These are phyloP conservation scores for Colletotrichum aenigma DNA, from an alignment of 2,329 filamentous ascomycete species.

Conservation along the genomic window DNA sequence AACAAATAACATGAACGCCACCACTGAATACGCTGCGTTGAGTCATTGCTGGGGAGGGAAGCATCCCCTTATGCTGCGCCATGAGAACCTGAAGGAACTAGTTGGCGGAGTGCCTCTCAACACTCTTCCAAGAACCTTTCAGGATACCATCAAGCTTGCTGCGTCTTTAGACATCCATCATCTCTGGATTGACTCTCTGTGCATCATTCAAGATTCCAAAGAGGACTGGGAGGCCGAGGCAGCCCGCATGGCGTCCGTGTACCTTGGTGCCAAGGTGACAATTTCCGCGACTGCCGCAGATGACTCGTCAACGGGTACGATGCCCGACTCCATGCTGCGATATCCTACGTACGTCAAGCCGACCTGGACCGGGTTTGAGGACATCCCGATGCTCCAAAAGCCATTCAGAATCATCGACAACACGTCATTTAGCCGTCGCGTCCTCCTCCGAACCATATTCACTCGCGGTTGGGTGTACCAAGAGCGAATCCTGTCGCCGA, in stretches of 20 bases:
- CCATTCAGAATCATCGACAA: not conserved
- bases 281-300: not conserved
- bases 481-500: not conserved
- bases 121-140: not conserved
- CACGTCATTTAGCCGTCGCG: not conserved
- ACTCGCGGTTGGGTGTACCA: not conserved
- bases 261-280: not conserved
- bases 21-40: not conserved
- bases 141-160: not conserved
- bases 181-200: not conserved
- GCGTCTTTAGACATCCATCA: not conserved
- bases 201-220: not conserved
- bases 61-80: not conserved
- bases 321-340: not conserved
- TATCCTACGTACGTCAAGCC: not conserved
- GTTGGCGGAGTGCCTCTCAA: not conserved
- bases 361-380: not conserved
- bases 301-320: not conserved
- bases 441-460: not conserved
- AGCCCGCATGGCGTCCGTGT: not conserved
- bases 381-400: not conserved
- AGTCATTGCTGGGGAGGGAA: not conserved
- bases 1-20: rapidly evolving
- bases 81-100: rapidly evolving
- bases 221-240: not conserved